Evolutionary conservation across 441 rosid species (phyloP).

Genomic region (Melastoma candidum): DNA sequence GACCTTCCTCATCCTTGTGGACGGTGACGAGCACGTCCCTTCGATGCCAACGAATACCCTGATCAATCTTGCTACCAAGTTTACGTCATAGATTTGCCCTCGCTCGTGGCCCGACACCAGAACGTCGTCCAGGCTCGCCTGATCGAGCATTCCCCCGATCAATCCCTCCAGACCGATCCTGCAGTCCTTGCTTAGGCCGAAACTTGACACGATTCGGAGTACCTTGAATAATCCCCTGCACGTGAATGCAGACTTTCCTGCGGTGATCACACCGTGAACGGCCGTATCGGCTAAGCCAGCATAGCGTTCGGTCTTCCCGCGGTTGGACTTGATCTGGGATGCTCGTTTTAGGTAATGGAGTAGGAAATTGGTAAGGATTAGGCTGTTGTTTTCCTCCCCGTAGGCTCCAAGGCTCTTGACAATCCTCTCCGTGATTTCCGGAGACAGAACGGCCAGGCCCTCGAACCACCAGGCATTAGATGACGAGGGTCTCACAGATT

Average conservation of each 20-base stretch:
- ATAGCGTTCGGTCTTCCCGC: conserved; percentile 19
- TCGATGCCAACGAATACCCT: no score
- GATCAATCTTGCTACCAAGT: no score
- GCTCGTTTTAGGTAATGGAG: conserved; percentile 48
- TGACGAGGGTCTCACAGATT: conserved; percentile 20
- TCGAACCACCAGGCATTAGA: conserved; percentile 72
- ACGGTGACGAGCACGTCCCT: no score
- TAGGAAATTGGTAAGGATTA: conserved; percentile 54
- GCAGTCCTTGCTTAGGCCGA: conserved; percentile 42
- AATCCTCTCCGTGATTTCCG: conserved; percentile 35
- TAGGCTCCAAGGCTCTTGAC: conserved; percentile 38
- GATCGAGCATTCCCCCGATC: conserved; percentile 56
- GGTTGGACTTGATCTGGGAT: conserved; percentile 12
- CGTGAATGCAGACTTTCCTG: conserved; percentile 36
- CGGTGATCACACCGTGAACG: conserved; percentile 36
- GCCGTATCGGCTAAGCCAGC: conserved; percentile 43
- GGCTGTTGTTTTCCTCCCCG: conserved; percentile 37
- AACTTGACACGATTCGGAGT: conserved; percentile 35
- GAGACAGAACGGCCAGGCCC: conserved; percentile 39
- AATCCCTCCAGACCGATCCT: conserved; percentile 44
- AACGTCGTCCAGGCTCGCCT: conserved; percentile 70
- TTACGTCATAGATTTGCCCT: conserved; percentile 40
- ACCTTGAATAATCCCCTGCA: conserved; percentile 56
- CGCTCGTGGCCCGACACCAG: conserved; percentile 34
- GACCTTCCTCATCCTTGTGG: no score